Conservation (phyloP, 129 eudicot species). For the Logfia minima region DNA sequence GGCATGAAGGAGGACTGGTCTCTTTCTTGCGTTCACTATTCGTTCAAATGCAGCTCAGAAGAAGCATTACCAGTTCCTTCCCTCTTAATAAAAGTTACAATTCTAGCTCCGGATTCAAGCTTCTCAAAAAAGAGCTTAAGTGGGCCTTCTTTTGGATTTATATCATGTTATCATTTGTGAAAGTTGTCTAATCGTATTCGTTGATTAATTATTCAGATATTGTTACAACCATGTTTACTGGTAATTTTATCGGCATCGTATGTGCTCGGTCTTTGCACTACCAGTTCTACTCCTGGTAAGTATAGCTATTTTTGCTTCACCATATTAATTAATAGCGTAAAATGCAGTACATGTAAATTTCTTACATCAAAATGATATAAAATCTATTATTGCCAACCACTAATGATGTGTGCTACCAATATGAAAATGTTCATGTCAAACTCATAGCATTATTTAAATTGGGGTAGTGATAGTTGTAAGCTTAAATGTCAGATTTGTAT, state of each 20-base stretch:
- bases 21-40: conserved; percentile 51
- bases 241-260: conserved; percentile 86
- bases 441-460: neutral
- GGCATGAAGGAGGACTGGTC: conserved; percentile 85
- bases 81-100: conserved; percentile 25
- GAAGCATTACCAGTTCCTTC: conserved; percentile 40
- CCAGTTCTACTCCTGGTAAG: conserved; percentile 96
- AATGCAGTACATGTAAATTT: neutral
- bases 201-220: conserved; percentile 51
- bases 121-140: conserved; percentile 62
- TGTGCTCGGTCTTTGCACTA: conserved; percentile 96
- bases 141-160: neutral
- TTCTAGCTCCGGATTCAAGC: conserved; percentile 31
- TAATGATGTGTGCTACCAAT: neutral
- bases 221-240: conserved; percentile 71
- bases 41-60: conserved; percentile 41
- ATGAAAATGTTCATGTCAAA: conserved; percentile 4
- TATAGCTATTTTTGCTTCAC: neutral
- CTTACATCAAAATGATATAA: neutral
- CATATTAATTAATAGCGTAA: neutral
- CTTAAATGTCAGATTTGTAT: neutral
- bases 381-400: neutral
- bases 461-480: neutral
- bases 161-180: conserved; percentile 10
- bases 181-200: neutral